Evolutionary conservation across 148 eudicot genomes (phyloP).

Genomic region (Amaranthus palmeri): DNA sequence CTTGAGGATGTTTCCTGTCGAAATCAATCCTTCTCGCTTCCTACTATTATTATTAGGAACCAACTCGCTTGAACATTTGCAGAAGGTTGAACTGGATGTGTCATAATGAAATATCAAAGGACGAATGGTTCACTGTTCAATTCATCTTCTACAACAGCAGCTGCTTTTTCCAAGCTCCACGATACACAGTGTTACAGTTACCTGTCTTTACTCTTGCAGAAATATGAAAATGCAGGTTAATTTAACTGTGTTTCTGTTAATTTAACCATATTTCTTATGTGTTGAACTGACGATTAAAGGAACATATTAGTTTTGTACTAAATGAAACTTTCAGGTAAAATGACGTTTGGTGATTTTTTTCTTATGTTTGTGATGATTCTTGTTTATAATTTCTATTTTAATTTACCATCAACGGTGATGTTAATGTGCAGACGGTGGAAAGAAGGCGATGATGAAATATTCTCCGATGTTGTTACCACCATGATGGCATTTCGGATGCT

Average conservation of each 20-base stretch:
- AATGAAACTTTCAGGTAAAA: constrained; percentile 38
- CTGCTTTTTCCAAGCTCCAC: constrained; percentile 47
- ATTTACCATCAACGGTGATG: neutral
- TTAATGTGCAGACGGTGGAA: constrained; percentile 52
- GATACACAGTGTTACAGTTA: constrained; percentile 60
- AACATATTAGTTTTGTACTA: constrained; percentile 33
- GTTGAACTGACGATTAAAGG: constrained; percentile 1
- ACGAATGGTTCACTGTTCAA: constrained; percentile 83
- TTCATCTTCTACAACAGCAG: constrained; percentile 88
- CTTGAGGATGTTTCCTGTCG: no score
- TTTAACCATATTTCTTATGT: neutral
- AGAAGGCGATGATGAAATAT: constrained; percentile 63
- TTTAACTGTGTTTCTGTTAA: neutral
- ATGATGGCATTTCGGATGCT: constrained; percentile 69
- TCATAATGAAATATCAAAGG: constrained; percentile 60
- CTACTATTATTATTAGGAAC: no score
- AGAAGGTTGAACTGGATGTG: no score
- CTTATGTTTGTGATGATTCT: neutral
- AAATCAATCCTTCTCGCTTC: no score
- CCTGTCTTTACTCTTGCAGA: constrained; percentile 46
- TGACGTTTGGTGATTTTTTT: neutral
- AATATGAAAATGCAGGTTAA: constrained; percentile 77
- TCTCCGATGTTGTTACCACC: constrained; percentile 57
- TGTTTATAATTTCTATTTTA: neutral
- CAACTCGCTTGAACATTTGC: no score